These are phyloP conservation scores for Colletotrichum phormii DNA, from an alignment of 2,329 filamentous ascomycete genomes.

Conservation along the genomic window DNA sequence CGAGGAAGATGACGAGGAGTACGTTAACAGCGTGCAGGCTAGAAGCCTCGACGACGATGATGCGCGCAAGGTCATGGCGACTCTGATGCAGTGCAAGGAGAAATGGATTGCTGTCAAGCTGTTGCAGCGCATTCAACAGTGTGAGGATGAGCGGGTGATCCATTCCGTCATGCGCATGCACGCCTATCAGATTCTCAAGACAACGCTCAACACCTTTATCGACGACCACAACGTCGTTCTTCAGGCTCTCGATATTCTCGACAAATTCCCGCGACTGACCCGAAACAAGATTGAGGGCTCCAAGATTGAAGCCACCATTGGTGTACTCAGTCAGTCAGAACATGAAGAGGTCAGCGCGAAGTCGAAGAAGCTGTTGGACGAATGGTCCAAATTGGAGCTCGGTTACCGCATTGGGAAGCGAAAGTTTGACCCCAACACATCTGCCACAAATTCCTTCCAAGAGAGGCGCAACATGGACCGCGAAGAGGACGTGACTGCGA, in stretches of 20 bases:
- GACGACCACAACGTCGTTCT: conserved; percentile 91
- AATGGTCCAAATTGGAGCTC: conserved; percentile 90
- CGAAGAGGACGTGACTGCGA: conserved; percentile 51
- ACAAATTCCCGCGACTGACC: conserved; percentile 89
- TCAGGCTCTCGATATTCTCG: conserved; percentile 89
- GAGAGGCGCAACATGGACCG: conserved; percentile 67
- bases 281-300: conserved; percentile 98
- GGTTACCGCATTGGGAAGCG: conserved; percentile 94
- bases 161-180: conserved; percentile 95
- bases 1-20: conserved; percentile 93
- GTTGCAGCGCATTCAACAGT: conserved; percentile 86
- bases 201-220: conserved; percentile 84
- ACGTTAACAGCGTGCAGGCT: conserved; percentile 88
- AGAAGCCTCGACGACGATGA: conserved; percentile 83
- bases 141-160: conserved; percentile 86
- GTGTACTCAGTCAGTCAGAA: conserved; percentile 73
- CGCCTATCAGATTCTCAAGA: conserved; percentile 94
- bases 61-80: conserved; percentile 94
- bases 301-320: conserved; percentile 87
- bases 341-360: conserved; percentile 81
- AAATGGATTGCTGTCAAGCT: conserved; percentile 99
- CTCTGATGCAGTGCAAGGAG: conserved; percentile 97
- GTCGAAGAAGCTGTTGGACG: conserved; percentile 78
- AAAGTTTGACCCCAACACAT: conserved; percentile 79
- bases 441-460: conserved; percentile 65